phyloP scores from a whole-genome alignment of 2,329 filamentous ascomycete species.

The Apiospora malaysiana region DNA sequence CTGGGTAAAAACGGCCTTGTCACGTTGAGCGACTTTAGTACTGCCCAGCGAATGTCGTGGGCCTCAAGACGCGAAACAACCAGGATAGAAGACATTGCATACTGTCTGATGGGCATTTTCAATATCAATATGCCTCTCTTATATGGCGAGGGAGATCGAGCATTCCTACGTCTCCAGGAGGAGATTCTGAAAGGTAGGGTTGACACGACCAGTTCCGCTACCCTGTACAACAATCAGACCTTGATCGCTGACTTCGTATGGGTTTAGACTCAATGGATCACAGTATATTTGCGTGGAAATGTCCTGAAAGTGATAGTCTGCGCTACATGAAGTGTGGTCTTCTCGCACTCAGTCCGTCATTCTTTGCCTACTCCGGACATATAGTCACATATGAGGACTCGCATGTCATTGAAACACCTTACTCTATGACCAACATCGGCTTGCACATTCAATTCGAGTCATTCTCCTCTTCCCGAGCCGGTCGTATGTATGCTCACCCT shows the following conservation, averaged over 20 bases:
- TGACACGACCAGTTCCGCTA: too few species aligned
- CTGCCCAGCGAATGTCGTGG: slow-evolving; percentile 22
- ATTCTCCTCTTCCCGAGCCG: too few species aligned
- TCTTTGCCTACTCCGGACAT: not conserved
- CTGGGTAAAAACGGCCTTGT: too few species aligned
- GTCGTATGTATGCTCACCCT: too few species aligned
- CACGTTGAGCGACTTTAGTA: not conserved
- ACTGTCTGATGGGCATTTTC: slow-evolving; percentile 24
- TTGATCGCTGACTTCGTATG: not conserved
- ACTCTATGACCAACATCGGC: not conserved
- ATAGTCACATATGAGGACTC: too few species aligned
- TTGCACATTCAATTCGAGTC: not conserved
- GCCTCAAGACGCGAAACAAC: slow-evolving; percentile 17
- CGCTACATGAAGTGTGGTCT: not conserved
- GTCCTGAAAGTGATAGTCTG: not conserved
- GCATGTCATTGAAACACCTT: too few species aligned
- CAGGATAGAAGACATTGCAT: slow-evolving; percentile 21
- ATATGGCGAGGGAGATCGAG: slow-evolving; percentile 21
- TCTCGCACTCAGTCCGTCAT: not conserved
- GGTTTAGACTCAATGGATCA: not conserved
- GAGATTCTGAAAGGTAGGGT: not conserved
- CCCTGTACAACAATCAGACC: too few species aligned
- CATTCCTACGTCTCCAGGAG: slow-evolving; percentile 21
- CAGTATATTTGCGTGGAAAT: not conserved
- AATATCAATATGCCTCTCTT: slow-evolving; percentile 24